Base-by-base conservation (phyloP, 495 filamentous ascomycete species). In the Darksidea phi region DNA sequence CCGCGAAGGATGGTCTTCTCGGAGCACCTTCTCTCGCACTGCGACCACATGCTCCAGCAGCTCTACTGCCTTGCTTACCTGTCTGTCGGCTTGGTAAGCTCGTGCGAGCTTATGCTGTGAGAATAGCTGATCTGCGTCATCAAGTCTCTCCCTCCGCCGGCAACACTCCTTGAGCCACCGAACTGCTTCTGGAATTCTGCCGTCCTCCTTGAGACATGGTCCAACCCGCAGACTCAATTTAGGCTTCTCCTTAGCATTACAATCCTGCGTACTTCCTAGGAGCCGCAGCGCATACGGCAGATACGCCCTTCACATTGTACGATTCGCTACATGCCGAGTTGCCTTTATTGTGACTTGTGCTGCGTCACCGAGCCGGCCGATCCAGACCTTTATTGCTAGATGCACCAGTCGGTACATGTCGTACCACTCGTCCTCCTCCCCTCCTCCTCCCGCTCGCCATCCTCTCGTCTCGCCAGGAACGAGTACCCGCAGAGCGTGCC, bases 251-350 rank as follows among this genome's bases (percentile, higher is more conserved):
- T 57, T 26, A 8, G 25, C 38, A n/a, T 52, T 12, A 2, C 37
- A 43, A 24, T 12, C 17, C 47, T 60, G 48, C 37, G 51, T 47
- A 34, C 48, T 28, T 20, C 54, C 17, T 0, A 57, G 45, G 25
- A 67, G 42, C 3, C 67, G 59, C 48, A 57, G 26, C 21, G 74
- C 73, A 63, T 77, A 75, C 38, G 75, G 74, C 15, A 77, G 11
- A 18, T 71, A 68, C 50, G 55, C 56, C 37, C 66, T 63, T 71
- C 72, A 75, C 15, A 64, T 36, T 37, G 17, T 49, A 23, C 63
- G 70, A 59, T 72, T 61, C 13, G n/a, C n/a, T 0, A 77, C 15
- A n/a, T 51, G 36, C 23, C 6, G 24, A n/a, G 67, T 23, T n/a
- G 51, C 63, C 18, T 54, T 15, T 6, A 48, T 15, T 8, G 67